These are phyloP conservation scores for Tarenaya hassleriana DNA, from an alignment of 345 rosid species.

Conservation along the genomic window DNA sequence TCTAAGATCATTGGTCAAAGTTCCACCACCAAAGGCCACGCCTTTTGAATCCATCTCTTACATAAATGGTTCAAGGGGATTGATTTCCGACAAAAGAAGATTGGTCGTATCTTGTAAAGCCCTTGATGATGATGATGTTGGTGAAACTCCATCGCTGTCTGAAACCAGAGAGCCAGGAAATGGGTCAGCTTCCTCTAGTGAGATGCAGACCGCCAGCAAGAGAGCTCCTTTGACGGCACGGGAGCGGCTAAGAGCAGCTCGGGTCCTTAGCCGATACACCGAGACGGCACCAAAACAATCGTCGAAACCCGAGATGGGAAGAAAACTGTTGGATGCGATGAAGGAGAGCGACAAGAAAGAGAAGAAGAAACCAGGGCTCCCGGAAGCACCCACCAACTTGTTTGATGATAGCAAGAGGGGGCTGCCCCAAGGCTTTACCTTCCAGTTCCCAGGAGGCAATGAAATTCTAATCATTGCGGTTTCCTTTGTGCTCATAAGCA, in stretches of 20 bases:
- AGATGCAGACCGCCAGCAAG: slow-evolving; percentile 26
- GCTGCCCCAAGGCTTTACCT: slow-evolving; percentile 74
- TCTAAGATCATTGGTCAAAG: no score
- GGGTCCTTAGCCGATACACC: slow-evolving; percentile 55
- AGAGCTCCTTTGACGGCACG: slow-evolving; percentile 65
- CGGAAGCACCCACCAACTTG: slow-evolving; percentile 82
- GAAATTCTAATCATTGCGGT: slow-evolving; percentile 62
- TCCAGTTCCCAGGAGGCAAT: slow-evolving; percentile 63
- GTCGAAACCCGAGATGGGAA: slow-evolving; percentile 58
- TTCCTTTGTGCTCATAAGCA: slow-evolving; percentile 76
- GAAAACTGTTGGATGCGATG: slow-evolving; percentile 63
- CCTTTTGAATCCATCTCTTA: slow-evolving; percentile 1
- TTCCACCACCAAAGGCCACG: slow-evolving; percentile 15
- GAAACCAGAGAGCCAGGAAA: slow-evolving; percentile 29
- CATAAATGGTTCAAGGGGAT: slow-evolving; percentile 2
- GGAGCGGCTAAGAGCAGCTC: slow-evolving; percentile 84
- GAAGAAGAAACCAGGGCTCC: slow-evolving; percentile 65
- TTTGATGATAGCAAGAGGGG: slow-evolving; percentile 89
- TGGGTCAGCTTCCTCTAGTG: slow-evolving; percentile 37
- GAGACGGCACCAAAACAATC: slow-evolving; percentile 52
- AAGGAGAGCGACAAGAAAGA: slow-evolving; percentile 63
- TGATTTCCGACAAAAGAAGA: slow-evolving; percentile 24
- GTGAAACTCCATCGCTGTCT: slow-evolving; percentile 21
- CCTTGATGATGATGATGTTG: slow-evolving; percentile 38
- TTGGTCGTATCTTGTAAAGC: slow-evolving; percentile 30